phyloP scores from a whole-genome alignment of 228 moss, liverwort and hornwort species.

The Sphagnum fallax region DNA sequence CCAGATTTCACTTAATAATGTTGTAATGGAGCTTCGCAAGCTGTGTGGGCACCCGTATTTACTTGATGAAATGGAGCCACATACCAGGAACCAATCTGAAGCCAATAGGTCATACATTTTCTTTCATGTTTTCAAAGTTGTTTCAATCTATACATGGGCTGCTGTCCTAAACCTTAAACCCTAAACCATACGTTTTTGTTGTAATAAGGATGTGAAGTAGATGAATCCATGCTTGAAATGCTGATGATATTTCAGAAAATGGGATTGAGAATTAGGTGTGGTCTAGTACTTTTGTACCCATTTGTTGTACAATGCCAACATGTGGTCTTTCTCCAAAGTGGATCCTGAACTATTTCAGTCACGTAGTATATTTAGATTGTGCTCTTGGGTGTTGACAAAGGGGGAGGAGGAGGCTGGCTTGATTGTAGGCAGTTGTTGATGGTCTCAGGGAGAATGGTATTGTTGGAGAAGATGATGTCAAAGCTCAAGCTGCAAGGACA shows the following conservation, averaged over 20 bases:
- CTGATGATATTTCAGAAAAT: too few relatives aligned
- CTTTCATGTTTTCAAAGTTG: background rate
- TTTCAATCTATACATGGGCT: too few relatives aligned
- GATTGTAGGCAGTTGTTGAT: conserved; percentile 80
- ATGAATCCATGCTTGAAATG: too few relatives aligned
- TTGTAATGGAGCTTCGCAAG: conserved; percentile 97
- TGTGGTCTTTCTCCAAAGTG: too few relatives aligned
- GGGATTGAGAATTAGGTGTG: too few relatives aligned
- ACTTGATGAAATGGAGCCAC: conserved; percentile 89
- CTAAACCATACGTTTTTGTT: conserved; percentile 24
- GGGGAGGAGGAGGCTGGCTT: conserved; percentile 36
- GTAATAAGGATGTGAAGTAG: background rate
- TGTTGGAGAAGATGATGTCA: conserved; percentile 97
- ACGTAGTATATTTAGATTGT: too few relatives aligned
- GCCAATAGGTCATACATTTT: conserved; percentile 61
- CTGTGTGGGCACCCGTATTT: conserved; percentile 95
- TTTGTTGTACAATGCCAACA: too few relatives aligned
- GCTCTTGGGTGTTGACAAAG: too few relatives aligned
- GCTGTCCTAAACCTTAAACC: background rate
- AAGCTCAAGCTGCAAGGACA: conserved; percentile 80
- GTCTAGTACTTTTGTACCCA: too few relatives aligned
- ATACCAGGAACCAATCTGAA: conserved; percentile 73
- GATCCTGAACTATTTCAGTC: too few relatives aligned
- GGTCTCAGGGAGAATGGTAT: conserved; percentile 83
- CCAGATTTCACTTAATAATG: conserved; percentile 90